These are phyloP conservation scores for Phlyctochytrium arcticum DNA, from an alignment of 192 early-diverging fungal species.

Conservation along the genomic window DNA sequence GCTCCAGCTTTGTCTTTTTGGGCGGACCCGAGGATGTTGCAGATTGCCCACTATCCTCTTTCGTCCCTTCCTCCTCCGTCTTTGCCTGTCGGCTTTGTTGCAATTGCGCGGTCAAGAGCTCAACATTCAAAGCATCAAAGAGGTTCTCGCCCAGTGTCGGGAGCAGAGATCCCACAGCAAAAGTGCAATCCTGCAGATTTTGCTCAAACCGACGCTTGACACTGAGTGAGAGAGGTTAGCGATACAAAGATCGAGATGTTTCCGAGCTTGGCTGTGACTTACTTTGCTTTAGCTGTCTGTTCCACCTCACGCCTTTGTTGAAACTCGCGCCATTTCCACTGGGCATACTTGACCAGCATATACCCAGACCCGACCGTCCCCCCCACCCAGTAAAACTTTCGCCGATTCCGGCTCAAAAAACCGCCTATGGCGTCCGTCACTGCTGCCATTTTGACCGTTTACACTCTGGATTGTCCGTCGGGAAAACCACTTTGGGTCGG, in stretches of 20 bases:
- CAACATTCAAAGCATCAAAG: slow-evolving; percentile 73
- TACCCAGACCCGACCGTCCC: slow-evolving; percentile 29
- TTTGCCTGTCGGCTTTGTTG: slow-evolving; percentile 44
- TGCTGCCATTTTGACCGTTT: slow-evolving; percentile 9
- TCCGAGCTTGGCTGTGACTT: slow-evolving; percentile 19
- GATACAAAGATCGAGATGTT: neutral
- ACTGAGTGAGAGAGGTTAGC: slow-evolving; percentile 35
- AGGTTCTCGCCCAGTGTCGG: slow-evolving; percentile 78
- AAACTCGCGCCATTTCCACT: slow-evolving; percentile 67
- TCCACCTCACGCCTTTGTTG: slow-evolving; percentile 63
- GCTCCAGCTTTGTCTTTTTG: slow-evolving; percentile 41
- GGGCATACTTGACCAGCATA: slow-evolving; percentile 58
- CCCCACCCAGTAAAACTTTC: slow-evolving; percentile 24
- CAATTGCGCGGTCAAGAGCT: slow-evolving; percentile 61
- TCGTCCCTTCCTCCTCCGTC: neutral
- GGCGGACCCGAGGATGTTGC: neutral
- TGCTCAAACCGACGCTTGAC: slow-evolving; percentile 88
- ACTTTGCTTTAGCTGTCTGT: slow-evolving; percentile 74
- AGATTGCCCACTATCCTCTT: neutral
- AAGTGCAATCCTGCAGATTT: slow-evolving; percentile 88
- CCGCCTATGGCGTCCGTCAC: slow-evolving; percentile 5
- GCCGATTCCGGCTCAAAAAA: slow-evolving; percentile 15
- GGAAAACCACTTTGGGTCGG: too few species aligned
- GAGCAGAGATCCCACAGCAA: slow-evolving; percentile 77
- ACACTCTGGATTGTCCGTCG: too few species aligned